A percentile compares a stretch with the other conserved stretches of the same genome.
These are phyloP conservation scores for Solanum tarijense DNA, from an alignment of 257 asterid species.

Conservation along the genomic window DNA sequence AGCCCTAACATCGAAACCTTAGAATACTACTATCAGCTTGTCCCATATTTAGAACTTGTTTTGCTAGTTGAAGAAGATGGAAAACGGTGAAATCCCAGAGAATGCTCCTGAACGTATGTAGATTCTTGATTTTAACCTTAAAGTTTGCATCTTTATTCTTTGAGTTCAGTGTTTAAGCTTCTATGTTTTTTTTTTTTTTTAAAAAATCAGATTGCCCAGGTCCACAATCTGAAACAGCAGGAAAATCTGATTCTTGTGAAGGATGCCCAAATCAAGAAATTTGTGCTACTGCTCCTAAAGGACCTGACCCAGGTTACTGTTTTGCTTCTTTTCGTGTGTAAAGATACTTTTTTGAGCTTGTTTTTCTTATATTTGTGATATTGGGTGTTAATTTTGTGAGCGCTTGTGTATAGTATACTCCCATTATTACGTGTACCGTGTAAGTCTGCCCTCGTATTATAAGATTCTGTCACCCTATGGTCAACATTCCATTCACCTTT, in stretches of 20 bases:
- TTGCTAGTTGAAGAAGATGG: constrained; percentile 1
- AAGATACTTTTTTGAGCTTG: neutral
- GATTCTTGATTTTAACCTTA: neutral
- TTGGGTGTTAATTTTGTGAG: neutral
- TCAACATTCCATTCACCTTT: too few relatives aligned
- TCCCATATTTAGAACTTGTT: too few relatives aligned
- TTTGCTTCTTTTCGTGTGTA: neutral
- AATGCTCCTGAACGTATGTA: constrained; percentile 53
- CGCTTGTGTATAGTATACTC: too few relatives aligned
- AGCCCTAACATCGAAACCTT: too few relatives aligned
- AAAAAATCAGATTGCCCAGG: constrained; percentile 68
- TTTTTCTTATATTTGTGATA: neutral
- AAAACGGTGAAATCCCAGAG: constrained; percentile 46
- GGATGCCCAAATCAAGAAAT: constrained; percentile 91
- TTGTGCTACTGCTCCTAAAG: constrained; percentile 94
- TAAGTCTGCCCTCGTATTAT: too few relatives aligned
- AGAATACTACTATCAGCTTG: too few relatives aligned
- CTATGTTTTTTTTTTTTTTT: neutral
- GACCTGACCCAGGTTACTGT: constrained; percentile 72
- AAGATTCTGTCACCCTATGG: too few relatives aligned
- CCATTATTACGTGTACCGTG: too few relatives aligned
- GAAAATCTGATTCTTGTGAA: constrained; percentile 64
- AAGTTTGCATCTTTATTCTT: neutral
- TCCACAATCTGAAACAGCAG: constrained; percentile 72
- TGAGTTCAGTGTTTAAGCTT: neutral